A percentile compares a stretch with the other conserved stretches of the same genome.
phyloP scores from a whole-genome alignment of 2,329 filamentous ascomycete genomes.

The Metarhizium anisopliae region DNA sequence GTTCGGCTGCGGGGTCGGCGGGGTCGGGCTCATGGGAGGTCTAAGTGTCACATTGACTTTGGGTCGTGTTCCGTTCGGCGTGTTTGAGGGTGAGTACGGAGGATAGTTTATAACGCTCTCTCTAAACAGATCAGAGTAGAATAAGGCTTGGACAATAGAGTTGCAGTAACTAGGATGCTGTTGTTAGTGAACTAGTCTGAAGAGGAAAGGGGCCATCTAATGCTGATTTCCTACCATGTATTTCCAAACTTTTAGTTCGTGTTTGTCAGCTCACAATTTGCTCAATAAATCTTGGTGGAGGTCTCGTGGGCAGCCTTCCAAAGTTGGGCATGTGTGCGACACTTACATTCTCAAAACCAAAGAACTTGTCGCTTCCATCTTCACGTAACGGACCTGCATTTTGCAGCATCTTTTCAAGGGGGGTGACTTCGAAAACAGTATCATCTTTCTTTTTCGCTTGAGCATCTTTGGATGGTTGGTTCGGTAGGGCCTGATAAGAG shows the following conservation, averaged over 20 bases:
- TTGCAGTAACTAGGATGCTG: conserved; percentile 73
- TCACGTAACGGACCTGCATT: conserved; percentile 71
- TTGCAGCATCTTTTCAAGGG: conserved; percentile 66
- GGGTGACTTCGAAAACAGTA: conserved; percentile 48
- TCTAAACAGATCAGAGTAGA: conserved; percentile 90
- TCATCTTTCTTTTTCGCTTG: conserved; percentile 48
- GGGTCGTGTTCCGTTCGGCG: conserved; percentile 48
- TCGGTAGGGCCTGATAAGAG: conserved; percentile 32
- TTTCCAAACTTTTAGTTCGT: conserved; percentile 69
- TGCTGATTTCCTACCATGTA: conserved; percentile 61
- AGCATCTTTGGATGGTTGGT: conserved; percentile 35
- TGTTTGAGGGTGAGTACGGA: conserved; percentile 58
- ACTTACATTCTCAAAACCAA: conserved; percentile 93
- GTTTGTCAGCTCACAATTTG: not conserved
- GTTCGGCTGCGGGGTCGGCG: conserved; percentile 29
- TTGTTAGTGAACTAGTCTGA: not conserved
- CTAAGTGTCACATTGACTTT: conserved; percentile 55
- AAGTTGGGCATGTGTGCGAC: conserved; percentile 2
- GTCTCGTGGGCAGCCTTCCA: not conserved
- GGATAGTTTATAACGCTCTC: conserved; percentile 92
- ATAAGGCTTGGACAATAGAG: conserved; percentile 94
- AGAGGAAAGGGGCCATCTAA: not conserved
- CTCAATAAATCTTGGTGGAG: conserved; percentile 24
- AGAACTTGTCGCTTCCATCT: conserved; percentile 96
- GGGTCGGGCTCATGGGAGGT: conserved; percentile 42